These are phyloP conservation scores for Boechera stricta DNA, from an alignment of 345 rosid species.

Conservation along the genomic window DNA sequence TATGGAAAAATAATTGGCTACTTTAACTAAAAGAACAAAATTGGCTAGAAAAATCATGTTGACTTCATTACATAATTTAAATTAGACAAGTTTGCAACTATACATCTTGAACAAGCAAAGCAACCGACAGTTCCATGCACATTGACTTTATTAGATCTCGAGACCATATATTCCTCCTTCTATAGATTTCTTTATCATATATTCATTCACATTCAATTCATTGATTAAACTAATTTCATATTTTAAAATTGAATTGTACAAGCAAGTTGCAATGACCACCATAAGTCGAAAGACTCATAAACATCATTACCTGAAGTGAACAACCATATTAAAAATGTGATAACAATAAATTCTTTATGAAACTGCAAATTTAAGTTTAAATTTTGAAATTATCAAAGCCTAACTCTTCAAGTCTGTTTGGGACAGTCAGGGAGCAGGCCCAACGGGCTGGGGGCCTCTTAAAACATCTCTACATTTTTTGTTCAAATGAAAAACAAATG, in stretches of 20 bases:
- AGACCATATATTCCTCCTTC: neutral
- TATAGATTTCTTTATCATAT: neutral
- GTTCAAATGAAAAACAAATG: neutral
- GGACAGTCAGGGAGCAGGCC: neutral
- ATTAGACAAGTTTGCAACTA: neutral
- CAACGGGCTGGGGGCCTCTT: neutral
- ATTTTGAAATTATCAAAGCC: neutral
- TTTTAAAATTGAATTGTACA: neutral
- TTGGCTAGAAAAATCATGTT: neutral
- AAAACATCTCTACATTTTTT: neutral
- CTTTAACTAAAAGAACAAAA: neutral
- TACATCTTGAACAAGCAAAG: neutral
- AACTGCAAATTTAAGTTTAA: too few relatives aligned
- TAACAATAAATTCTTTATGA: too few relatives aligned
- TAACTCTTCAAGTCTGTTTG: neutral
- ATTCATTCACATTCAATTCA: neutral
- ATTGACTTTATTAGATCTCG: neutral
- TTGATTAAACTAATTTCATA: neutral
- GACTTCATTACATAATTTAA: neutral
- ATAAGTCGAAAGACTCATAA: neutral
- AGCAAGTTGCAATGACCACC: neutral
- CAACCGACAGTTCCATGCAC: conserved; percentile 3
- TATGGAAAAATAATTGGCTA: neutral
- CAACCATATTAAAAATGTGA: neutral
- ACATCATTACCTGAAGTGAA: neutral